Percentiles rank a stretch among this genome's conserved stretches.
These are phyloP conservation scores for Knoxia roxburghii DNA, from an alignment of 257 asterid genomes.

Conservation along the genomic window DNA sequence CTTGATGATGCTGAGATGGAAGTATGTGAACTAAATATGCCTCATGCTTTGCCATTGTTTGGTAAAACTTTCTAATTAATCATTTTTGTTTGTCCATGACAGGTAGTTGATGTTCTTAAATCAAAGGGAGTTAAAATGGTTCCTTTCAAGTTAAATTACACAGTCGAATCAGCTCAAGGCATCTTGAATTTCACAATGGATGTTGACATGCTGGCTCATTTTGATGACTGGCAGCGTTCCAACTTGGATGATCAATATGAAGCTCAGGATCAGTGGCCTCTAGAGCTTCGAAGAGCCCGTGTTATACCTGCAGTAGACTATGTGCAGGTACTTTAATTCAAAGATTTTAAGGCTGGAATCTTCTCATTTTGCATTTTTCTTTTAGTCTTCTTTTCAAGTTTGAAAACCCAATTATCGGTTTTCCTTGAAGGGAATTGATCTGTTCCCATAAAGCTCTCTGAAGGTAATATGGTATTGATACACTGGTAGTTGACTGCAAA, in stretches of 20 bases:
- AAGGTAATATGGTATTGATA: neutral
- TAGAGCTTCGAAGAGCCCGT: slow-evolving; percentile 84
- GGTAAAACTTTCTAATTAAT: neutral
- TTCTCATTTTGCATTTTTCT: neutral
- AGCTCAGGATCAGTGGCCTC: slow-evolving; percentile 98
- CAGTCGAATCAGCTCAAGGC: slow-evolving; percentile 85
- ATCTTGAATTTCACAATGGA: slow-evolving; percentile 91
- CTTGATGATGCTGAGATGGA: slow-evolving; percentile 93
- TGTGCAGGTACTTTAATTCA: slow-evolving; percentile 48
- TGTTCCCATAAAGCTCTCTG: neutral
- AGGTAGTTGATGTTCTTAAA: slow-evolving; percentile 70
- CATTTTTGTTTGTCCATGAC: slow-evolving; percentile 6
- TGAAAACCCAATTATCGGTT: neutral
- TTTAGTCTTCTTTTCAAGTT: neutral
- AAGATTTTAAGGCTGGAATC: neutral
- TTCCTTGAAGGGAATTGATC: neutral
- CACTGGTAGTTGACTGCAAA: neutral
- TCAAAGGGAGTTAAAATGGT: slow-evolving; percentile 72
- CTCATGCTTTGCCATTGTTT: neutral
- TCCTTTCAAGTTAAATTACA: slow-evolving; percentile 76
- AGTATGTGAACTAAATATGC: slow-evolving; percentile 27
- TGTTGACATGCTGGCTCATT: slow-evolving; percentile 87
- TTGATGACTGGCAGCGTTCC: slow-evolving; percentile 87
- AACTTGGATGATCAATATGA: slow-evolving; percentile 75
- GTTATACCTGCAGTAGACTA: slow-evolving; percentile 90